Percentiles rank a stretch among this genome's conserved stretches.
Conservation (phyloP, 2,329 filamentous ascomycete genomes). For the Fusarium heterosporum region DNA sequence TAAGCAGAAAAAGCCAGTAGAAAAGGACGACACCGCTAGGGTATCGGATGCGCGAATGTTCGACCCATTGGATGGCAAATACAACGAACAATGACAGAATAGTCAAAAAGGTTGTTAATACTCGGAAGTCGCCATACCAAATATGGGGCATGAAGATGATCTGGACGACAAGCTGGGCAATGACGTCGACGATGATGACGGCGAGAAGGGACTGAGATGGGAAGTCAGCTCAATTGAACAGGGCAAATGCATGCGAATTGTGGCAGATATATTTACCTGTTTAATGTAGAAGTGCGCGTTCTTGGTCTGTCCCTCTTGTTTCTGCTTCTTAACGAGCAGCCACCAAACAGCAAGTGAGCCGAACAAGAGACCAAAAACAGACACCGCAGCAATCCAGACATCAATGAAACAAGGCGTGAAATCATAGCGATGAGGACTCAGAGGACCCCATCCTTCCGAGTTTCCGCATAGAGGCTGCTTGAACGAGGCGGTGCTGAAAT, state of each 20-base stretch:
- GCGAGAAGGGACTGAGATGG: conserved; percentile 66
- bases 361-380: conserved; percentile 80
- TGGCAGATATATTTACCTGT: conserved; percentile 67
- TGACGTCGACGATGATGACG: conserved; percentile 74
- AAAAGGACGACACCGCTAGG: conserved; percentile 90
- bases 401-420: conserved; percentile 98
- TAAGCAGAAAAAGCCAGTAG: conserved; percentile 90
- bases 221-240: conserved; percentile 27
- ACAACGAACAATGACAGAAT: conserved; percentile 79
- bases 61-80: conserved; percentile 84
- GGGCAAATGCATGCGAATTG: not conserved
- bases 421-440: conserved; percentile 89
- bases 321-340: conserved; percentile 76
- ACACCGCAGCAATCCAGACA: conserved; percentile 83
- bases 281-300: conserved; percentile 96
- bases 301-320: conserved; percentile 73
- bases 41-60: conserved; percentile 84
- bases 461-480: conserved; percentile 86
- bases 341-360: conserved; percentile 85
- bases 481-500: conserved; percentile 66
- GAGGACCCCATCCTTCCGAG: conserved; percentile 92
- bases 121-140: conserved; percentile 85
- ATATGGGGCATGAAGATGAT: conserved; percentile 74
- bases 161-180: conserved; percentile 80
- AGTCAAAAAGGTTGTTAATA: conserved; percentile 82